Evolutionary conservation across 208 protist species (phyloP).

Genomic region (Acanthamoeba polyphaga): DNA sequence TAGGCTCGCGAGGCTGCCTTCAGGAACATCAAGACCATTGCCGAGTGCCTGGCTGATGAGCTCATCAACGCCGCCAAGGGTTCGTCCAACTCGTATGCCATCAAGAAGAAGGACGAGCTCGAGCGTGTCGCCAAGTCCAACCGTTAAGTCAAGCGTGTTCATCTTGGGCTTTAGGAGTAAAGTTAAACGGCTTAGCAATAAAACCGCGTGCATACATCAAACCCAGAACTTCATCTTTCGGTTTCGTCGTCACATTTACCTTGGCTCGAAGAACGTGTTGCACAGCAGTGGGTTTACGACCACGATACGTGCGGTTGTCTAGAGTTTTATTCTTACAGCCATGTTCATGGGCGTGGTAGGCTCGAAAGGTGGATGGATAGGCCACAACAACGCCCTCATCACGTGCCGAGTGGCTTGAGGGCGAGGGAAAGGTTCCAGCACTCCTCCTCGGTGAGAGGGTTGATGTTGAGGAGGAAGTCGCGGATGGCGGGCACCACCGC

Average conservation of each 20-base stretch:
- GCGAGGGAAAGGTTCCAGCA: slow-evolving; percentile 54
- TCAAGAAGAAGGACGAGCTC: slow-evolving; percentile 99
- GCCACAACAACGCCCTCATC: background rate
- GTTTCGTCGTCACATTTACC: too few species aligned
- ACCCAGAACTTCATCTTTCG: too few species aligned
- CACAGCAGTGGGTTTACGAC: too few species aligned
- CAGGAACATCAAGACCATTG: slow-evolving; percentile 99
- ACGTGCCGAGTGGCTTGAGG: slow-evolving; percentile 43
- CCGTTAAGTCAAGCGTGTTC: slow-evolving; percentile 92
- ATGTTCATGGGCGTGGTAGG: too few species aligned
- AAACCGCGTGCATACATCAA: slow-evolving; percentile 6
- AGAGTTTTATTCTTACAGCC: too few species aligned
- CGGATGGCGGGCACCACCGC: background rate
- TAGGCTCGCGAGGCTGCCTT: slow-evolving; percentile 97
- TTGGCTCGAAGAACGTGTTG: too few species aligned
- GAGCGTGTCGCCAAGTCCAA: slow-evolving; percentile 99
- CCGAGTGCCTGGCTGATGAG: slow-evolving; percentile 99
- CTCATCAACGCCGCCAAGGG: slow-evolving; percentile 99
- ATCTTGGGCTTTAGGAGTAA: slow-evolving; percentile 14
- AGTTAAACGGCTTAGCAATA: slow-evolving; percentile 41
- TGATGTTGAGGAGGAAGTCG: slow-evolving; percentile 48
- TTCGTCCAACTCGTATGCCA: slow-evolving; percentile 99
- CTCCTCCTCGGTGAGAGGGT: slow-evolving; percentile 54
- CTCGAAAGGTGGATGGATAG: too few species aligned
- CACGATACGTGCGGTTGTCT: too few species aligned